Base-by-base conservation (phyloP, 768 basidiomycete genomes). In the Suillus discolor region DNA sequence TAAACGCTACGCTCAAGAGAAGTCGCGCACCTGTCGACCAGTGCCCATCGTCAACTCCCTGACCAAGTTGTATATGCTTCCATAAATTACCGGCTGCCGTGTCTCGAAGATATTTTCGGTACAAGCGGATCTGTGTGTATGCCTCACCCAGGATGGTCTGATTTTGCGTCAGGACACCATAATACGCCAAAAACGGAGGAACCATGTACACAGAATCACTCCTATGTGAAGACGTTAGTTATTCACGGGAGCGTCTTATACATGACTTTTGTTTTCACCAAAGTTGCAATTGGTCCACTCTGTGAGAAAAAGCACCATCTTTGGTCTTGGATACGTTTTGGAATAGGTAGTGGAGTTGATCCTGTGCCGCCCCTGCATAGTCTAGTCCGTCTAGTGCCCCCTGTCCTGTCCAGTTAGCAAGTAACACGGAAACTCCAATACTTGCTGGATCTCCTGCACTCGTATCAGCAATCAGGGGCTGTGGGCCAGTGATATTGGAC, bases 121-220 rank as follows among this genome's bases (percentile, higher is more conserved):
- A 96, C 0, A 94, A 77, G 53, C 79, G 82, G 66, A 90, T 87
- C 71, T 95, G 94, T 16, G 81, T 84, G 77, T 90, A 90, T 3
- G 92, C 88, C 64, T 89, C 86, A 3, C 72, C 72, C 20, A 95
- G 68, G 20, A 93, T 77, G 0, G 85, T 83, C 38, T 80, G 72
- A 73, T 95, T 91, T 28, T 74, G 68, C 0, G 86, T 86, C 39
- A 81, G 67, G 13, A 86, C 85, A 45, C 91, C 95, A 73, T 93
- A 94, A 75, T 93, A 94, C 0, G 94, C 92, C 12, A 96, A 77
- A 74, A 94, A 96, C 0, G 93, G 92, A 1, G 93, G 93, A 0
- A 89, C 90, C 93, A 94, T 94, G 74, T 89, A 94, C 15, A 91
- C 83, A 62, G 83, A 94, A 73, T 94, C 93, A 62, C 86, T 86